A percentile compares a stretch with the other conserved stretches of the same genome.
phyloP scores from a whole-genome alignment of 176 grass and related monocot species.

The Rhipidocladum racemiflorum region DNA sequence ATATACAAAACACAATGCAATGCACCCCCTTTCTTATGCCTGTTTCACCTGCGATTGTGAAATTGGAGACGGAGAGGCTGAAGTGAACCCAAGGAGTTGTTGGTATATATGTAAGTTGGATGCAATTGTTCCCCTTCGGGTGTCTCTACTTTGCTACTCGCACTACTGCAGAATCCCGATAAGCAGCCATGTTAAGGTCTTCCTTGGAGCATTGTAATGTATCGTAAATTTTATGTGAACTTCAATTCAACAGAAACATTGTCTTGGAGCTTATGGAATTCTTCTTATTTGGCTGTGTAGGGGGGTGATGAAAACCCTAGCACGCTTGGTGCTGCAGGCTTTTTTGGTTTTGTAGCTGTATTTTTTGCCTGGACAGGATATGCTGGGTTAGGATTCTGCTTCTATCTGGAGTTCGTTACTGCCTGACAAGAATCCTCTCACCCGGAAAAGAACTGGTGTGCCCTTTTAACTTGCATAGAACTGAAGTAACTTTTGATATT shows the following conservation, averaged over 20 bases:
- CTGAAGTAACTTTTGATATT: neutral
- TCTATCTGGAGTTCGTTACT: neutral
- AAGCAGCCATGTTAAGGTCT: neutral
- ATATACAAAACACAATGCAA: neutral
- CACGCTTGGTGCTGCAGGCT: neutral
- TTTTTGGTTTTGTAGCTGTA: neutral
- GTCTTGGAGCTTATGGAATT: neutral
- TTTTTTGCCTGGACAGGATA: neutral
- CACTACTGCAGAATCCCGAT: neutral
- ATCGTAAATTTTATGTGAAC: neutral
- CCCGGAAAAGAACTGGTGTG: neutral
- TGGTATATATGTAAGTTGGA: neutral
- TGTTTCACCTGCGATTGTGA: neutral
- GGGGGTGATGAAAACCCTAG: neutral
- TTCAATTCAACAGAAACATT: neutral
- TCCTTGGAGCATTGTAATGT: slow-evolving; percentile 1
- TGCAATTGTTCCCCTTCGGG: neutral
- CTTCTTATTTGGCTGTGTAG: neutral
- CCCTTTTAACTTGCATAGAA: neutral
- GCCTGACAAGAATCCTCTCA: slow-evolving; percentile 19
- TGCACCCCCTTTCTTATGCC: neutral
- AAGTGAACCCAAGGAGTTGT: neutral
- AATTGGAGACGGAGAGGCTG: neutral
- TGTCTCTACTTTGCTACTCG: neutral
- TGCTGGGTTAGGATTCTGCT: neutral